Evolutionary conservation across 495 filamentous ascomycete genomes (phyloP), one percentile per base, ranked within the genome.

Genomic region (Aeminium ludgeri): DNA sequence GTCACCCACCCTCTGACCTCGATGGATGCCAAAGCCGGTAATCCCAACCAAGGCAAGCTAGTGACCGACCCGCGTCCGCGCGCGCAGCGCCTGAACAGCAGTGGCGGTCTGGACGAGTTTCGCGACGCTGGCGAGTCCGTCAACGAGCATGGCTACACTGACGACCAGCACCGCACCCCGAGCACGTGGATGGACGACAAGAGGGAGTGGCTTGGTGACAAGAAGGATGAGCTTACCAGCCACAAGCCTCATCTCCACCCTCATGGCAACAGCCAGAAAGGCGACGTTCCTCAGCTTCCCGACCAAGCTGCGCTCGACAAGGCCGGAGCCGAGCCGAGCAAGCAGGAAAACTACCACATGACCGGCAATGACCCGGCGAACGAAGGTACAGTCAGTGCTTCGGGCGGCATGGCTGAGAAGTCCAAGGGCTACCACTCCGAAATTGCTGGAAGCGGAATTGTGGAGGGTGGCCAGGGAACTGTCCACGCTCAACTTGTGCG

Each of bases 401-500:
- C 48, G 3, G 48, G 48, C 4, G 48, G 48, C 23, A n/a, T 51
- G 2, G 20, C 25, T 0, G 48, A 43, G 39, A 51, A 51, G 40
- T 16, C 11, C 6, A 38, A 43, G 28, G 40, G 30, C 29, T 47
- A 51, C 20, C 1, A 20, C 20, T 47, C 44, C 13, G 19, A 47
- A 11, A 16, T 47, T 10, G 30, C 40, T 6, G 44, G 32, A 16
- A 13, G 8, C 7, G 31, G 28, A 4, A 10, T 13, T 3, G 40
- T 34, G 1, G 2, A 36, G 13, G 48, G 44, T 20, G 55, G 67
- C 2, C 72, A 74, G 46, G 87, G 86, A 11, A 81, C 74, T 11
- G 72, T 89, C 2, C 69, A 77, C 41, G 85, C 80, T 1, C 87
- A 95, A 57, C 58, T 94, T 30, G 75, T 94, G 10, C 71, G 87